Percentiles rank a stretch among this genome's conserved stretches.
Conservation (phyloP, 257 asterid genomes). For the Parsonsia alboflavescens region DNA sequence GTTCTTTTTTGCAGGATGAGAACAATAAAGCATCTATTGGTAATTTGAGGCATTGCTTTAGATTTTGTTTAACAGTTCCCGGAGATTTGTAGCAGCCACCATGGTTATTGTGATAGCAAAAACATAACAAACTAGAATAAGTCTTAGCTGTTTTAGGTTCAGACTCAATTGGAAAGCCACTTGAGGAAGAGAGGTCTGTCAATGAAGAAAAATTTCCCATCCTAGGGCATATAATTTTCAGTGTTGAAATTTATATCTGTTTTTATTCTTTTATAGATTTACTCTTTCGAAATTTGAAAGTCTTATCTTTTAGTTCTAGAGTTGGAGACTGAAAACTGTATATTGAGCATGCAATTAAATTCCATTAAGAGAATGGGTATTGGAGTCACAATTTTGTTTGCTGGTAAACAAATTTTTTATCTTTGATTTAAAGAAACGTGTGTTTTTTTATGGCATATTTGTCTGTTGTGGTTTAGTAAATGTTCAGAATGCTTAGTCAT, state of each 20-base stretch:
- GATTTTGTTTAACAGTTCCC: not conserved
- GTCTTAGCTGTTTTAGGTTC: not conserved
- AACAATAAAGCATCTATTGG: not conserved
- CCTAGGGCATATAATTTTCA: not conserved
- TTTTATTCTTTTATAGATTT: not conserved
- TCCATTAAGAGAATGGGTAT: not conserved
- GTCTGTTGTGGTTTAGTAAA: not conserved
- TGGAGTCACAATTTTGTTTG: not conserved
- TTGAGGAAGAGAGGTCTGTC: not conserved
- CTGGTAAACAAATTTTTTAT: not conserved
- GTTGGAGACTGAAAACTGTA: not conserved
- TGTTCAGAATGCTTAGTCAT: not conserved
- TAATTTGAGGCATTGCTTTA: not conserved
- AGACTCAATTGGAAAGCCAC: not conserved
- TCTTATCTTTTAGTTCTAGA: not conserved
- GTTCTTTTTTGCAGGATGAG: not conserved
- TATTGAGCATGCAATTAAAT: not conserved
- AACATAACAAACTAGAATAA: not conserved
- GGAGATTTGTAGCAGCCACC: not conserved
- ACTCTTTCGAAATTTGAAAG: not conserved
- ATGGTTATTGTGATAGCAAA: not conserved
- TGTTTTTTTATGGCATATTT: not conserved
- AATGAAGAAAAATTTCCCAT: not conserved
- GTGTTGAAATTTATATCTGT: not conserved
- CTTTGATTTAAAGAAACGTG: not conserved